Percentiles rank a stretch among this genome's conserved stretches.
phyloP scores from a whole-genome alignment of 2,329 filamentous ascomycete genomes.

The Rhynchosporium secalis region DNA sequence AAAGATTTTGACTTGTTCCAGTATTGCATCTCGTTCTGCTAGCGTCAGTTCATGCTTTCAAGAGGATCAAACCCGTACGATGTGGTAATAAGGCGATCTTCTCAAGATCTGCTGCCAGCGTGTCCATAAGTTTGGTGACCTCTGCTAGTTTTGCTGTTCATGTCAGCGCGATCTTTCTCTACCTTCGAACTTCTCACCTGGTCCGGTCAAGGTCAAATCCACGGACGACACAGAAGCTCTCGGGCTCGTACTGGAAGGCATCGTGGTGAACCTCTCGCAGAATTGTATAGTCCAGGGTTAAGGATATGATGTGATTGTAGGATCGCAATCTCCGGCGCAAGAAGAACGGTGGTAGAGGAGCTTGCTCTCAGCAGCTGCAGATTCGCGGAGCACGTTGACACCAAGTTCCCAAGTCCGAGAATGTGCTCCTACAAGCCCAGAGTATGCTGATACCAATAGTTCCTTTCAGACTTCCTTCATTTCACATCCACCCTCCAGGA shows the following conservation, averaged over 20 bases:
- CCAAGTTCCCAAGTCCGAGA: neutral
- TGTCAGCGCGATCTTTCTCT: slow-evolving; percentile 17
- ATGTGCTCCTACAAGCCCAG: neutral
- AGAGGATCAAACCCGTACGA: slow-evolving; percentile 50
- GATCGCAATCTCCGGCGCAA: neutral
- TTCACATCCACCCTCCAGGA: neutral
- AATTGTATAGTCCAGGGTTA: neutral
- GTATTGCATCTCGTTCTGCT: slow-evolving; percentile 60
- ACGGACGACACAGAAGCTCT: slow-evolving; percentile 28
- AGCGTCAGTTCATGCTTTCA: slow-evolving; percentile 17
- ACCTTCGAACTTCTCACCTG: slow-evolving; percentile 25
- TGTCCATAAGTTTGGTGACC: slow-evolving; percentile 63
- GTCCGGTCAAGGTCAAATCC: slow-evolving; percentile 31
- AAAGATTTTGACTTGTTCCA: slow-evolving; percentile 75
- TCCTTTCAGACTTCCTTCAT: neutral
- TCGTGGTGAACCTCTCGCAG: slow-evolving; percentile 17
- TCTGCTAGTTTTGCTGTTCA: slow-evolving; percentile 64
- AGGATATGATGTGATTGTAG: neutral
- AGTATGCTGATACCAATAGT: neutral
- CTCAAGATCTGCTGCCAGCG: slow-evolving; percentile 62
- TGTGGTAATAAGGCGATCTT: slow-evolving; percentile 57
- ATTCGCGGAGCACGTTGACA: neutral
- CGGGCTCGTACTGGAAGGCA: slow-evolving; percentile 23
- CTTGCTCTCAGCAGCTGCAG: neutral
- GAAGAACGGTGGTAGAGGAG: neutral